Evolutionary conservation across 1,284 basidiomycete species (phyloP).

Genomic region (Cryptococcus sp.): DNA sequence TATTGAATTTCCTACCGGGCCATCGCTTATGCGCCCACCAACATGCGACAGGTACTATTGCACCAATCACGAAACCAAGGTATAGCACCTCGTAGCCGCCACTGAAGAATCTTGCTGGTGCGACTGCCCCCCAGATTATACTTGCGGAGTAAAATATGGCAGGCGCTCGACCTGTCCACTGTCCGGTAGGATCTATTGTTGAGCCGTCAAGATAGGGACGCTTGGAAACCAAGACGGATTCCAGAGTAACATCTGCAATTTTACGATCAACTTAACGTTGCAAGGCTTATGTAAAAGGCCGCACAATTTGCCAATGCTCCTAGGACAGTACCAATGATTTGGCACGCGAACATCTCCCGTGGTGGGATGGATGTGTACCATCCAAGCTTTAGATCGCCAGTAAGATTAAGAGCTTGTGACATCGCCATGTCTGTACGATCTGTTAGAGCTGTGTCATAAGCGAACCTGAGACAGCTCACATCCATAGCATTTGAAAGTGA

Average conservation of each 20-base stretch:
- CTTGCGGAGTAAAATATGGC: conserved; percentile 53
- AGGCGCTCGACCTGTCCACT: conserved; percentile 53
- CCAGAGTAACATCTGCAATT: conserved; percentile 52
- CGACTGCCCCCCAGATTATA: conserved; percentile 54
- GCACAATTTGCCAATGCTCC: conserved; percentile 55
- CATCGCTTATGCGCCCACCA: conserved; percentile 54
- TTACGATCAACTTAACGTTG: not conserved
- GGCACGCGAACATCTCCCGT: conserved; percentile 56
- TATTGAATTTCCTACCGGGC: conserved; percentile 46
- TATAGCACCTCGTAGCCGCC: conserved; percentile 54
- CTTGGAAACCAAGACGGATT: conserved; percentile 50
- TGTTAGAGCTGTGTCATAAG: too few species aligned
- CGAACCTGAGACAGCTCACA: conserved; percentile 26
- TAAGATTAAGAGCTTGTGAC: conserved; percentile 53
- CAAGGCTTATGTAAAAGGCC: not conserved
- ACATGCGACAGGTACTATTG: conserved; percentile 50
- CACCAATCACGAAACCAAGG: conserved; percentile 55
- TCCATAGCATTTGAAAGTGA: conserved; percentile 53
- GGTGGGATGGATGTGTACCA: conserved; percentile 53
- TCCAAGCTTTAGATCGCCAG: conserved; percentile 56
- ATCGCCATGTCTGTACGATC: conserved; percentile 52
- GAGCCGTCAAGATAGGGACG: conserved; percentile 49
- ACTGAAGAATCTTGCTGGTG: conserved; percentile 55
- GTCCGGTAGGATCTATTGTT: conserved; percentile 54
- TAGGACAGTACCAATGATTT: conserved; percentile 55